phyloP scores from a whole-genome alignment of 176 grass and related monocot species.

The Rhipidocladum racemiflorum region DNA sequence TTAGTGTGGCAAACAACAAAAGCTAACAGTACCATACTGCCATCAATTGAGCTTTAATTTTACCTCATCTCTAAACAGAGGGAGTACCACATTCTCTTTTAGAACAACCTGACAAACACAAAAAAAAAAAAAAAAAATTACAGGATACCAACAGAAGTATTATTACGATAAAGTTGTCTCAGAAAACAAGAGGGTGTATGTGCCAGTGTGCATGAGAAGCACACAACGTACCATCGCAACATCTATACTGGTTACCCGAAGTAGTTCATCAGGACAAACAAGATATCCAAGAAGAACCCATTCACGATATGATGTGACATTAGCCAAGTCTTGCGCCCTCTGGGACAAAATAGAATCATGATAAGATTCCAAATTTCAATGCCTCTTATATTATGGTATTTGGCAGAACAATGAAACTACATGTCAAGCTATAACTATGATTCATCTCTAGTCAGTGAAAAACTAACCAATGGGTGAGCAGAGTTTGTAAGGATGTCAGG shows the following conservation, averaged over 20 bases:
- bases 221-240: conserved; percentile 73
- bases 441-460: conserved; percentile 19
- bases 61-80: conserved; percentile 98
- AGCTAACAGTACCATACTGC: conserved; percentile 7
- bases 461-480: conserved; percentile 90
- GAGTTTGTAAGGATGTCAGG: conserved; percentile 98
- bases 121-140: conserved; percentile 22
- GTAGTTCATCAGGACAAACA: conserved; percentile 97
- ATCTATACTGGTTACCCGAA: conserved; percentile 96
- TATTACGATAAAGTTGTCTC: conserved; percentile 14
- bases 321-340: conserved; percentile 99
- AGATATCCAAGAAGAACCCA: conserved; percentile 97
- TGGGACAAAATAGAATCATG: conserved; percentile 43
- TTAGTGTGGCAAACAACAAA: conserved; percentile 29
- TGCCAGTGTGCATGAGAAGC: not conserved
- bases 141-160: conserved; percentile 21
- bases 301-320: conserved; percentile 95
- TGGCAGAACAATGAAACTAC: conserved; percentile 12
- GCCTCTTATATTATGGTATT: conserved; percentile 19
- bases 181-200: not conserved
- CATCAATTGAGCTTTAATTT: conserved; percentile 30
- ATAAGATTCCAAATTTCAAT: conserved; percentile 12
- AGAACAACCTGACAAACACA: conserved; percentile 78
- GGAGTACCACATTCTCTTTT: conserved; percentile 89
- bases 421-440: not conserved